A percentile compares a stretch with the other conserved stretches of the same genome.
Evolutionary conservation across 1,139 yeast genomes (phyloP).

Genomic region (Blastobotrys illinoisensis): DNA sequence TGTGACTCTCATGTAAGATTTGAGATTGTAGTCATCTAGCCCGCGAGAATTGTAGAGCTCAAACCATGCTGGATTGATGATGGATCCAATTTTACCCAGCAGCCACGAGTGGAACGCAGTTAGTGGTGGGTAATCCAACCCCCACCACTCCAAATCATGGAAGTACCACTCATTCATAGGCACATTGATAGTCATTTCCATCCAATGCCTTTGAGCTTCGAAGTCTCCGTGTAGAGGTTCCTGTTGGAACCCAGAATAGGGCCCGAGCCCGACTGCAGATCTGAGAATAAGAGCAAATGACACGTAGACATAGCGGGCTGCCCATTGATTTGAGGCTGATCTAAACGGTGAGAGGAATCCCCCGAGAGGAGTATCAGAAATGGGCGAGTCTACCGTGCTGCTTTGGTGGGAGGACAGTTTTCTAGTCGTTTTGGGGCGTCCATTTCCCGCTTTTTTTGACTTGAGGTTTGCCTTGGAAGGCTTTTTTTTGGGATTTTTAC

Average conservation of each 20-base stretch:
- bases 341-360: slow-evolving; percentile 57
- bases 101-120: slow-evolving; percentile 91
- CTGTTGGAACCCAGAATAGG: slow-evolving; percentile 58
- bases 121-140: slow-evolving; percentile 93
- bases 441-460: neutral
- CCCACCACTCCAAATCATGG: slow-evolving; percentile 91
- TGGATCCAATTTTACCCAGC: slow-evolving; percentile 65
- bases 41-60: slow-evolving; percentile 70
- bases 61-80: slow-evolving; percentile 70
- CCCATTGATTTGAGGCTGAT: slow-evolving; percentile 84
- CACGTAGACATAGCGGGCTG: slow-evolving; percentile 71
- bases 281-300: slow-evolving; percentile 71
- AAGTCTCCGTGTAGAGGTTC: slow-evolving; percentile 91
- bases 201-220: slow-evolving; percentile 98
- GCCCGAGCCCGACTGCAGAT: slow-evolving; percentile 83
- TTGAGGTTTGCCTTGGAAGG: neutral
- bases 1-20: slow-evolving; percentile 78
- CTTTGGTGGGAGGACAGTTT: neutral
- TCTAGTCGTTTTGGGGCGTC: neutral
- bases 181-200: slow-evolving; percentile 77
- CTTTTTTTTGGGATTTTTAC: neutral
- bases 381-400: slow-evolving; percentile 15
- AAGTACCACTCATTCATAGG: slow-evolving; percentile 81
- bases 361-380: slow-evolving; percentile 44
- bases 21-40: slow-evolving; percentile 56